Percentiles rank a stretch among this genome's conserved stretches.
Conservation (phyloP, 2,329 filamentous ascomycete genomes). For the Botryotinia convoluta region DNA sequence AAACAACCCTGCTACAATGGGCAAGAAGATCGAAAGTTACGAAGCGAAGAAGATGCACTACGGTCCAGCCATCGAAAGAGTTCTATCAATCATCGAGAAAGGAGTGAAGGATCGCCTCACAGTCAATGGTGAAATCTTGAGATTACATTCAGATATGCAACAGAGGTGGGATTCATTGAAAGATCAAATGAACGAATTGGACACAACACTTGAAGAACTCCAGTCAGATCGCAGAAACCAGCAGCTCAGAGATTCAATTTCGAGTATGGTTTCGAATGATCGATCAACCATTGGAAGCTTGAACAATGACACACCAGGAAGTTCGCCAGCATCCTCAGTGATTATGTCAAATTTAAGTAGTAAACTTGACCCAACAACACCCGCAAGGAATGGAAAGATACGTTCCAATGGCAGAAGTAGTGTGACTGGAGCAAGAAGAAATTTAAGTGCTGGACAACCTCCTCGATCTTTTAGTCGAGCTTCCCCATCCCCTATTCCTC, state of each 20-base stretch:
- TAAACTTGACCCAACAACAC: constrained; percentile 36
- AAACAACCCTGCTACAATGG: constrained; percentile 65
- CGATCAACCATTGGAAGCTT: constrained; percentile 49
- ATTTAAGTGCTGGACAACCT: constrained; percentile 41
- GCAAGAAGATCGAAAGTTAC: constrained; percentile 87
- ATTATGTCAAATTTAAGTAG: constrained; percentile 52
- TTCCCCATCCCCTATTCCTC: constrained; percentile 39
- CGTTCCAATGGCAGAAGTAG: constrained; percentile 29
- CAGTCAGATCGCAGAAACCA: constrained; percentile 61
- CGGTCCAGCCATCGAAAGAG: constrained; percentile 85
- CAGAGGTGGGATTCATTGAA: constrained; percentile 77
- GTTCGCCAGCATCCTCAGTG: constrained; percentile 65
- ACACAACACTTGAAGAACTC: constrained; percentile 71
- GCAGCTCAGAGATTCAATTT: constrained; percentile 86
- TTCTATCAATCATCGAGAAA: constrained; percentile 88
- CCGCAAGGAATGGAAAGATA: constrained; percentile 37
- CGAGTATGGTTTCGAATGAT: constrained; percentile 66
- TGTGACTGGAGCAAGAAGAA: constrained; percentile 46
- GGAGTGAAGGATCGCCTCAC: constrained; percentile 95
- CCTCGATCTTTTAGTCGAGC: constrained; percentile 44
- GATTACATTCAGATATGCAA: constrained; percentile 81
- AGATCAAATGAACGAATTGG: constrained; percentile 73
- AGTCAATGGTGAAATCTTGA: constrained; percentile 91
- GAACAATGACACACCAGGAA: constrained; percentile 47
- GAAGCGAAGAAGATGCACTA: constrained; percentile 95